Base-by-base conservation (phyloP, 352 stramenopile species). In the Phytophthora fragariae region DNA sequence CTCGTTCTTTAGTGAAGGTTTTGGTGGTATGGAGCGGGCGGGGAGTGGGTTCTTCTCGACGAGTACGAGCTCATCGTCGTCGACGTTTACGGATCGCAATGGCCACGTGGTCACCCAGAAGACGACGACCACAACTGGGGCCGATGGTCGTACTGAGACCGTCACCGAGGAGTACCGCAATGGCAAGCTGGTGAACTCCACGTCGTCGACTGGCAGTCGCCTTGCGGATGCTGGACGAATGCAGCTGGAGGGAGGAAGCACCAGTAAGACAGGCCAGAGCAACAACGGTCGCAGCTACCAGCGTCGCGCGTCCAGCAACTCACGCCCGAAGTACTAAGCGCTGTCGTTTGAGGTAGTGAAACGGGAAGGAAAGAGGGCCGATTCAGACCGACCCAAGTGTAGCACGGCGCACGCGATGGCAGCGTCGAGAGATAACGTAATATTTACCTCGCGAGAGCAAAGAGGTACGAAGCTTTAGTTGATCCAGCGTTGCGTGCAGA, bases 31-130 rank as follows among this genome's bases (percentile, higher is more conserved):
- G 67, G 31, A 52, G 19, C 35, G 50, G 46, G 57, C 19, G 29
- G 15, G 60, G 41, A 62, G 57, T 10, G 71, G 67, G 2, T 46
- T 74, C 5, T 80, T 76, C 21, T 79, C 79, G 5, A 85, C 89
- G 14, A 82, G 77, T 24, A 75, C 70, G 27, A 94, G 79, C 47
- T 80, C 90, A 39, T 93, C 83, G 54, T 85, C 82, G 66, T 93
- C 89, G 8, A 86, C 80, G 54, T 91, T 81, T 66, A 92, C 79
- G 11, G 86, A 96, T 55, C 84, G 74, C 21, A 91, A 84, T 56
- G 89, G 89, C 7, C 82, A 90, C 41, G 61, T 85, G n/a, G 76
- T 96, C n/a, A 92, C 76, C 6, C 89, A 89, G 64, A 93, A 90
- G 73, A 94, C 86, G 46, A 93, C 79, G 31, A 92, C 85, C 5